A percentile compares a stretch with the other conserved stretches of the same genome.
phyloP scores from a whole-genome alignment of 352 stramenopile genomes.

The Pythium vanterpoolii region DNA sequence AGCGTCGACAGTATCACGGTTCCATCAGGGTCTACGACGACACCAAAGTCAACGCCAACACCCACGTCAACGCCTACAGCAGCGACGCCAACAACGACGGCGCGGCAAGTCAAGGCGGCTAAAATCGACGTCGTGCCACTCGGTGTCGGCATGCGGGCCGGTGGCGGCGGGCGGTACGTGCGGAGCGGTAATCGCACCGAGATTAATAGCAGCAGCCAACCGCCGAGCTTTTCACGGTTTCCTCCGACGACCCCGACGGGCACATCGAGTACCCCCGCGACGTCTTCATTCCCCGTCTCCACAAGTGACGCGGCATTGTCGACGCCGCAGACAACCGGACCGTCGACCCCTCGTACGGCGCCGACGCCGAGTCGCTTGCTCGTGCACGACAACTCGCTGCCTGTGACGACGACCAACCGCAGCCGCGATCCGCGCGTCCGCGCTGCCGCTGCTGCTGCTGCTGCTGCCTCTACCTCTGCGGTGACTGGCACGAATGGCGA shows the following conservation, averaged over 20 bases:
- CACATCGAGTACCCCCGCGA: background rate
- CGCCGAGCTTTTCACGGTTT: slow-evolving; percentile 13
- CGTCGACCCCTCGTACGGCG: background rate
- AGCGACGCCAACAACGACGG: slow-evolving; percentile 19
- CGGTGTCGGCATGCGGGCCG: slow-evolving; percentile 28
- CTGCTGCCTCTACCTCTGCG: background rate
- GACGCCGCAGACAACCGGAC: background rate
- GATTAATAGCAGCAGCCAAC: background rate
- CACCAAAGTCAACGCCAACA: background rate
- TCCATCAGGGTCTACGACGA: background rate
- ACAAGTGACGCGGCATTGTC: background rate
- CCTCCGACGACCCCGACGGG: background rate
- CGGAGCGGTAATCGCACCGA: slow-evolving; percentile 48
- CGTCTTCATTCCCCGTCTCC: background rate
- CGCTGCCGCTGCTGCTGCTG: background rate
- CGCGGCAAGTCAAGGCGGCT: slow-evolving; percentile 36
- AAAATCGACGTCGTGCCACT: slow-evolving; percentile 51
- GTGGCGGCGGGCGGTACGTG: slow-evolving; percentile 60
- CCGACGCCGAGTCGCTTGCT: slow-evolving; percentile 1
- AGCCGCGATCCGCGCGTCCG: slow-evolving; percentile 18
- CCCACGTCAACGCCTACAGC: slow-evolving; percentile 5
- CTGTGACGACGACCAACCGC: slow-evolving; percentile 20
- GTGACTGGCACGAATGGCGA: background rate
- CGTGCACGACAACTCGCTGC: slow-evolving; percentile 8
- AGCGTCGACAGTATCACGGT: slow-evolving; percentile 9